These are phyloP conservation scores for Apiospora marii DNA, from an alignment of 2,329 filamentous ascomycete species.

Conservation along the genomic window DNA sequence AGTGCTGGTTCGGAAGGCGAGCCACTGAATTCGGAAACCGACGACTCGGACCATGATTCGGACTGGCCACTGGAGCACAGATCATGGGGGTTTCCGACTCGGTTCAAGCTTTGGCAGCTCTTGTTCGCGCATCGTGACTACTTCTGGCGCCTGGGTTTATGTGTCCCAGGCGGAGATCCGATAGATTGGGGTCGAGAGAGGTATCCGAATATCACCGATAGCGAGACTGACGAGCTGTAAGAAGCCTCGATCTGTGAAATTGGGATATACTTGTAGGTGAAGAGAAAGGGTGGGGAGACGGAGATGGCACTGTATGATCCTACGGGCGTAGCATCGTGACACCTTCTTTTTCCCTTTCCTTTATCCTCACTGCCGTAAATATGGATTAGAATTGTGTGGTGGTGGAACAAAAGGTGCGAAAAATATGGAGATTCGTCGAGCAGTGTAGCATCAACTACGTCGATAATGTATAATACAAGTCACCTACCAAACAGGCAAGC, in stretches of 20 bases:
- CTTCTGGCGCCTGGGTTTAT: conserved; percentile 92
- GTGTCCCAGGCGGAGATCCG: conserved; percentile 81
- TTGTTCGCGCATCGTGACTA: conserved; percentile 96
- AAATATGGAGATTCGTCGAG: not conserved
- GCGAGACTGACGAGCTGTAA: conserved; percentile 49
- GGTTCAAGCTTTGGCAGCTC: conserved; percentile 86
- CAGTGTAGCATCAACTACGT: conserved; percentile 11
- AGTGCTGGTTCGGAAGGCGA: conserved; percentile 66
- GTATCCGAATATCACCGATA: conserved; percentile 48
- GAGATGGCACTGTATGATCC: not conserved
- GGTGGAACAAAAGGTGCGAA: not conserved
- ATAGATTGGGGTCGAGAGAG: conserved; percentile 68
- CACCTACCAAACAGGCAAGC: not conserved
- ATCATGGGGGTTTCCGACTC: conserved; percentile 65
- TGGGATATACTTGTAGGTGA: not conserved
- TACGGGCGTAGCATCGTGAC: not conserved
- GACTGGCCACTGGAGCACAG: conserved; percentile 39
- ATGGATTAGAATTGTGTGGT: not conserved
- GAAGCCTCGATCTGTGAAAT: not conserved
- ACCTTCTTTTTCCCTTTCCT: not conserved
- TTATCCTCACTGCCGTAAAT: not conserved
- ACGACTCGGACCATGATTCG: not conserved
- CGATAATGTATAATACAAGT: conserved; percentile 5
- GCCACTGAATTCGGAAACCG: conserved; percentile 28
- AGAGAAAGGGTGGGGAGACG: not conserved